A percentile compares a stretch with the other conserved stretches of the same genome.
Evolutionary conservation across 352 stramenopile species (phyloP).

Genomic region (Globisporangium solare): DNA sequence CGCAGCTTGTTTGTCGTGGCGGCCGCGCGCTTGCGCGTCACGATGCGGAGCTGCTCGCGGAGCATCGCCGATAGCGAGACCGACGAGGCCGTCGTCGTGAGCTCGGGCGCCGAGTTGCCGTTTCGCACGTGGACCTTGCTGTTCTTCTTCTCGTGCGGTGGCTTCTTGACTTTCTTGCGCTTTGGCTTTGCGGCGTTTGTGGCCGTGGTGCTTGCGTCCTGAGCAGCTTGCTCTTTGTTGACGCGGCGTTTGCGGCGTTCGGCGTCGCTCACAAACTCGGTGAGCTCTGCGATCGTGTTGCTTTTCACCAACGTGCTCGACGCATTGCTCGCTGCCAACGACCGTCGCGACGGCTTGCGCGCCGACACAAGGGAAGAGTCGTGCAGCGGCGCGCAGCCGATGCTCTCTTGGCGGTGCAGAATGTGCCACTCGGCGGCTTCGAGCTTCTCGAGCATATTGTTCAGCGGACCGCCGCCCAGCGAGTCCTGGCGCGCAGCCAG

Average conservation of each 20-base stretch:
- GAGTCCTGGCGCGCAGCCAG: conserved; percentile 1
- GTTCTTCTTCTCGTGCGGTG: not conserved
- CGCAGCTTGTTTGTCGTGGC: conserved; percentile 5
- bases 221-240: not conserved
- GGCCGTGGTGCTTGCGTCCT: not conserved
- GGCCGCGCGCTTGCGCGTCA: conserved; percentile 12
- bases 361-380: conserved; percentile 12
- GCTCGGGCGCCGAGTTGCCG: not conserved
- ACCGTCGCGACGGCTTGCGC: conserved; percentile 7
- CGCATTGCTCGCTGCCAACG: not conserved
- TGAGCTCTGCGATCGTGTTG: conserved; percentile 17
- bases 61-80: conserved; percentile 31
- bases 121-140: conserved; percentile 2
- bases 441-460: conserved; percentile 29
- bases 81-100: conserved; percentile 8
- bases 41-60: conserved; percentile 25
- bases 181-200: not conserved
- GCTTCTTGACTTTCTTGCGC: conserved; percentile 1
- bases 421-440: conserved; percentile 48
- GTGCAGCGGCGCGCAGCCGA: conserved; percentile 20
- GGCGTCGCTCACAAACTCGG: conserved; percentile 28
- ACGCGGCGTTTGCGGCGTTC: conserved; percentile 25
- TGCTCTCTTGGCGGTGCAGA: conserved; percentile 27
- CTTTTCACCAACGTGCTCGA: conserved; percentile 1
- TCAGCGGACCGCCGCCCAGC: conserved; percentile 16